These are phyloP conservation scores for Suillus weaverae DNA, from an alignment of 768 basidiomycete species.

Conservation along the genomic window DNA sequence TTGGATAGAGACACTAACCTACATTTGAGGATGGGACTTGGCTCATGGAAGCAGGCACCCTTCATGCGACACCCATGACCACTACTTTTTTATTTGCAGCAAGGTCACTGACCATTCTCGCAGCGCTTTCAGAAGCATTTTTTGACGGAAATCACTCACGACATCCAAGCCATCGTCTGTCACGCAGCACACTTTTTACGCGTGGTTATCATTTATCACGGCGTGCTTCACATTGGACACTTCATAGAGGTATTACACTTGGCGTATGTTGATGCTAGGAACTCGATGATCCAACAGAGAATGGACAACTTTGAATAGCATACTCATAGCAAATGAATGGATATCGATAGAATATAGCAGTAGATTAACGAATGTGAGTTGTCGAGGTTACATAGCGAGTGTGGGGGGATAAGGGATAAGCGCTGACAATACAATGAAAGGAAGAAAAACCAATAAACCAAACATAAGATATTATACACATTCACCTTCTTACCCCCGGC, in stretches of 20 bases:
- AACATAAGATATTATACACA: not conserved
- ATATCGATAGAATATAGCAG: constrained; percentile 2
- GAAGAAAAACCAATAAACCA: not conserved
- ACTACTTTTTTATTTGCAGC: constrained; percentile 43
- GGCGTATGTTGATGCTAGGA: not conserved
- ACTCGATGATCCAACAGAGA: not conserved
- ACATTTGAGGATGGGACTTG: constrained; percentile 60
- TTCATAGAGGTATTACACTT: not conserved
- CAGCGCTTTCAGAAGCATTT: constrained; percentile 38
- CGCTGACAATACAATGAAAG: not conserved
- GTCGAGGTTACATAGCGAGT: not conserved
- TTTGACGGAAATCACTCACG: constrained; percentile 49
- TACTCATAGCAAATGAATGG: not conserved
- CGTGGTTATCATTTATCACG: not conserved
- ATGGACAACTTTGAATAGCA: not conserved
- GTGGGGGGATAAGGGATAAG: not conserved
- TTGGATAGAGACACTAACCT: constrained; percentile 11
- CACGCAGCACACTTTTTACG: constrained; percentile 17
- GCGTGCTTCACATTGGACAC: not conserved
- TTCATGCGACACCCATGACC: constrained; percentile 37
- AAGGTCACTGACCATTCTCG: constrained; percentile 37
- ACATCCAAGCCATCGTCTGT: constrained; percentile 39
- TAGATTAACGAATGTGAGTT: constrained; percentile 2
- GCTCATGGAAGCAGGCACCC: constrained; percentile 28
- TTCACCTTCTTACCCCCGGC: not conserved